Percentiles rank a stretch among this genome's conserved stretches.
Evolutionary conservation across 1,139 yeast genomes (phyloP).

Genomic region (Geotrichum klebahnii): DNA sequence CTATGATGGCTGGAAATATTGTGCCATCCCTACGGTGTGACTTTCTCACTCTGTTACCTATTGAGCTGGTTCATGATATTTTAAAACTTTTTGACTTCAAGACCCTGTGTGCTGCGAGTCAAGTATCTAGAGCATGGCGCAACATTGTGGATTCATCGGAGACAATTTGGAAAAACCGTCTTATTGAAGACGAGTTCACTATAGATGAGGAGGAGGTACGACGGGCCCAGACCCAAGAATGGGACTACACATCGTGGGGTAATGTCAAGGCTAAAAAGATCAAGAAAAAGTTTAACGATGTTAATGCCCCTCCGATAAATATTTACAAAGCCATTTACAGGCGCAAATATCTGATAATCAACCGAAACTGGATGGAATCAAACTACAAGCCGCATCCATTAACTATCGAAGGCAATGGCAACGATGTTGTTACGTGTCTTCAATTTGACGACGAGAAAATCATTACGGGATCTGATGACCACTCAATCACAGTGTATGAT

Average conservation of each 20-base stretch:
- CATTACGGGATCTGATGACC: slow-evolving; percentile 90
- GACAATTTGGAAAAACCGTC: slow-evolving; percentile 40
- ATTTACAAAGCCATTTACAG: slow-evolving; percentile 58
- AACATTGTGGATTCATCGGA: slow-evolving; percentile 55
- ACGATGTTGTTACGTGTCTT: slow-evolving; percentile 85
- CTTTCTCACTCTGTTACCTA: slow-evolving; percentile 63
- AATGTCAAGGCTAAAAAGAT: slow-evolving; percentile 14
- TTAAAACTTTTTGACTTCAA: slow-evolving; percentile 60
- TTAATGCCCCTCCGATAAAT: slow-evolving; percentile 28
- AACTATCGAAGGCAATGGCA: slow-evolving; percentile 69
- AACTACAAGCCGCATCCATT: slow-evolving; percentile 63
- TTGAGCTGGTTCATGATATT: slow-evolving; percentile 70
- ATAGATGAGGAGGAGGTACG: slow-evolving; percentile 30
- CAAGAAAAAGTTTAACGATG: slow-evolving; percentile 12
- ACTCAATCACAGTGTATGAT: slow-evolving; percentile 73
- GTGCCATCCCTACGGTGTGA: slow-evolving; percentile 67
- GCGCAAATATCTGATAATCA: slow-evolving; percentile 55
- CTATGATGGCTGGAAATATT: slow-evolving; percentile 59
- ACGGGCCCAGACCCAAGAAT: slow-evolving; percentile 35
- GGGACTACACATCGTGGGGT: slow-evolving; percentile 40
- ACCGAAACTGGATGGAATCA: slow-evolving; percentile 80
- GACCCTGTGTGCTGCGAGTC: slow-evolving; percentile 58
- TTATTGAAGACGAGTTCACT: slow-evolving; percentile 36
- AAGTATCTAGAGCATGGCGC: slow-evolving; percentile 71
- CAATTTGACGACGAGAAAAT: slow-evolving; percentile 90